phyloP scores from a whole-genome alignment of 2,329 filamentous ascomycete genomes.

The Calonectria pseudoreteaudii region DNA sequence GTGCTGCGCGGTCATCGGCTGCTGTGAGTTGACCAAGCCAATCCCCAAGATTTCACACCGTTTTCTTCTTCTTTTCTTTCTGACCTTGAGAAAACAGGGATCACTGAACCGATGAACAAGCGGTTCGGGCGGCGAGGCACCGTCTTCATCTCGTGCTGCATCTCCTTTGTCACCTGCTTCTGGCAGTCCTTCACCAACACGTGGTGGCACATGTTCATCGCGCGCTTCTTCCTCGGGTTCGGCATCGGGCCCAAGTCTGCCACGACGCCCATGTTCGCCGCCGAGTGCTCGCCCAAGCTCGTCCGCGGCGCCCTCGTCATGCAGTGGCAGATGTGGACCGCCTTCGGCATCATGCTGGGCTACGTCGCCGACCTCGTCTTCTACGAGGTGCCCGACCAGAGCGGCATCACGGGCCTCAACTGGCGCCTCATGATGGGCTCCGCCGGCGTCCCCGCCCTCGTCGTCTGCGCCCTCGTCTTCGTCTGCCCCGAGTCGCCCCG shows the following conservation, averaged over 20 bases:
- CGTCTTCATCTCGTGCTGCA: slow-evolving; percentile 75
- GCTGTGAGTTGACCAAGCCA: slow-evolving; percentile 63
- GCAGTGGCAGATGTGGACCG: slow-evolving; percentile 73
- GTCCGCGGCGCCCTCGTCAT: slow-evolving; percentile 81
- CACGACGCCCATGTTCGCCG: slow-evolving; percentile 76
- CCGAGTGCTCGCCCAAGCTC: slow-evolving; percentile 74
- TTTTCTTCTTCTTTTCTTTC: too few relatives aligned
- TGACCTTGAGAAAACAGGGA: slow-evolving; percentile 20
- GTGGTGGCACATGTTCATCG: slow-evolving; percentile 66
- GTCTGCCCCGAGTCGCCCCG: slow-evolving; percentile 68
- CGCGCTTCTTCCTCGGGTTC: slow-evolving; percentile 43
- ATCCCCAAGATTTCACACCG: too few relatives aligned
- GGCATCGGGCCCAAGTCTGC: slow-evolving; percentile 65
- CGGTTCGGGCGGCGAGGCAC: slow-evolving; percentile 77
- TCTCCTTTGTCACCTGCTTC: slow-evolving; percentile 68
- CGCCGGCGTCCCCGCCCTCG: slow-evolving; percentile 63
- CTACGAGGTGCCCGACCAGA: slow-evolving; percentile 62
- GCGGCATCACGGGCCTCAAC: slow-evolving; percentile 63
- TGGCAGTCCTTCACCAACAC: slow-evolving; percentile 59
- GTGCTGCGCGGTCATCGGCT: slow-evolving; percentile 75
- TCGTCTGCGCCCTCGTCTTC: slow-evolving; percentile 67
- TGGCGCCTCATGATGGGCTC: slow-evolving; percentile 72
- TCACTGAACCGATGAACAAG: slow-evolving; percentile 77
- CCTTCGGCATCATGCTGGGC: slow-evolving; percentile 67
- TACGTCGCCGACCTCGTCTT: slow-evolving; percentile 64